These are phyloP conservation scores for Schoenoplectus tabernaemontani DNA, from an alignment of 202 grass and related monocot genomes.

Conservation along the genomic window DNA sequence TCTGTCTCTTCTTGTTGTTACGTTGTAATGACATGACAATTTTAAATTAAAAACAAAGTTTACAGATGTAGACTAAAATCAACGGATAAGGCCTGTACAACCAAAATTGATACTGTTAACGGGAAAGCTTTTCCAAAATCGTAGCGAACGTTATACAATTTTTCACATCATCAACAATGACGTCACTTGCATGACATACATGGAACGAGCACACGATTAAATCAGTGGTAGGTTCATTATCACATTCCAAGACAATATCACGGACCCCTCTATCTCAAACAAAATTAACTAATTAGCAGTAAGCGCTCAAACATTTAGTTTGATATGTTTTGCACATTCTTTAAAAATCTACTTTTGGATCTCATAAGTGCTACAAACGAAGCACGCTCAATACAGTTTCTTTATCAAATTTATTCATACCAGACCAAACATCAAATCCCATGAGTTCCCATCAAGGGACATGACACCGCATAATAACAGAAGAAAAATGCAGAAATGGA, in stretches of 20 bases:
- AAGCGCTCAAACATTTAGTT: background rate
- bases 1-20: no score
- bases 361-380: background rate
- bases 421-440: constrained; percentile 1
- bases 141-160: no score
- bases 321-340: background rate
- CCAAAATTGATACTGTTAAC: no score
- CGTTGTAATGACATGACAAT: no score
- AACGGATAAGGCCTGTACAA: no score
- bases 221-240: background rate
- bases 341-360: background rate
- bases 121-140: background rate
- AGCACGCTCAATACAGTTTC: background rate
- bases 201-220: background rate
- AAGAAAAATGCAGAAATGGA: constrained; percentile 6
- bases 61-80: no score
- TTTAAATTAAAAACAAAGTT: no score
- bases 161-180: background rate
- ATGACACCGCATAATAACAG: background rate
- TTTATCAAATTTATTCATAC: constrained; percentile 19
- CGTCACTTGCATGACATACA: constrained; percentile 16
- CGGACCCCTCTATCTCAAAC: no score
- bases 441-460: constrained; percentile 18
- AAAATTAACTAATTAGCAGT: background rate
- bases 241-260: constrained; percentile 1